Percentiles rank a stretch among this genome's conserved stretches.
Evolutionary conservation across 2,329 filamentous ascomycete species (phyloP).

Genomic region (Verticillium dahliae): DNA sequence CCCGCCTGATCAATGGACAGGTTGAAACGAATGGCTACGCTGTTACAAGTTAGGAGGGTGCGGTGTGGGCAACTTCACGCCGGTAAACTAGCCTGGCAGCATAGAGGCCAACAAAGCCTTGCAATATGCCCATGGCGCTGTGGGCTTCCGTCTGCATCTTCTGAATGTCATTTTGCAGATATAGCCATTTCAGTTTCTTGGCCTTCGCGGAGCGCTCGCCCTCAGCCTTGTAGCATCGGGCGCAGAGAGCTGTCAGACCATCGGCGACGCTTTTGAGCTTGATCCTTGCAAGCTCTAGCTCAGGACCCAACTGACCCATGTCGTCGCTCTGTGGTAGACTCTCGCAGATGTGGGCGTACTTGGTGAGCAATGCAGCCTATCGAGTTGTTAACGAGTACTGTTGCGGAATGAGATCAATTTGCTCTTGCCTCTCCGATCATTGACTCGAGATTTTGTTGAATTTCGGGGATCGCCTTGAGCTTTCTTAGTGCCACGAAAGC

Average conservation of each 20-base stretch:
- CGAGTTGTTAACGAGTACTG: not conserved
- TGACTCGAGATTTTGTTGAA: not conserved
- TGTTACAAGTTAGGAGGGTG: too few species aligned
- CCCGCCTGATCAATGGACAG: too few species aligned
- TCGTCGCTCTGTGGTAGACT: not conserved
- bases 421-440: constrained; percentile 1
- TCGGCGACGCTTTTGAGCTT: not conserved
- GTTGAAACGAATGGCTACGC: too few species aligned
- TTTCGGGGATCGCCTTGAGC: constrained; percentile 1
- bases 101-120: not conserved
- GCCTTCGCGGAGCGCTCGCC: not conserved
- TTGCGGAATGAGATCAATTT: not conserved
- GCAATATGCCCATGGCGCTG: not conserved
- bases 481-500: not conserved
- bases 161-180: not conserved
- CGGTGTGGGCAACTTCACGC: not conserved
- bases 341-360: not conserved
- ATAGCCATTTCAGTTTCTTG: not conserved
- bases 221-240: not conserved
- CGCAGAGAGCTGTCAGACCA: not conserved
- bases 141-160: not conserved
- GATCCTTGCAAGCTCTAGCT: not conserved
- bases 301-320: not conserved
- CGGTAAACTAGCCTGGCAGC: not conserved
- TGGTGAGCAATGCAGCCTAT: not conserved